Evolutionary conservation across 495 filamentous ascomycete species (phyloP), one percentile per base, ranked within the genome.

Genomic region (Coniosporium apollinis): DNA sequence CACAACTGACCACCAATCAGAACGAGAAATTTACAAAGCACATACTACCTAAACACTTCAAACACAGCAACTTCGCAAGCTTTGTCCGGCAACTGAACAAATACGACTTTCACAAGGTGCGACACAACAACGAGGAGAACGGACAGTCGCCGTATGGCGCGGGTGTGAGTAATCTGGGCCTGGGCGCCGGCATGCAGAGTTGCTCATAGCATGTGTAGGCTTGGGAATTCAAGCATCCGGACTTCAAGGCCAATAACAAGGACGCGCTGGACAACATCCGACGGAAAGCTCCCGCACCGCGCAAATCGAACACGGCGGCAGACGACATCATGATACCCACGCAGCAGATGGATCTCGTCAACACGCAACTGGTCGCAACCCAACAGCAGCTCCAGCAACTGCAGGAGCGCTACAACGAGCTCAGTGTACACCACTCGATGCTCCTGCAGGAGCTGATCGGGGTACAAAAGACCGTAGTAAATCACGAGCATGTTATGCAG

Each of bases 31-130:
- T 99, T 51, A 96, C 89, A 30, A 96, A 94, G 56, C 77, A 78
- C 32, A 94, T 99, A 45, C 68, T 97, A 14, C 91, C 89, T 0
- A 94, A 94, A 52, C 89, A 99, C 53, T 96, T 96, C 67, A 99
- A 96, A 61, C 87, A 96, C 58, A 92, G 83, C 72, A 99, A 99
- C 54, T 96, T 99, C 55, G 89, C 91, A 28, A 93, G 84, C 61
- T 99, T 99, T 47, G 89, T 99, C 28, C 80, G 89, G 46, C 89
- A 99, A 56, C 63, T 99, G 32, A 99, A 99, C 64, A 99, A 99
- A 54, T 99, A 93, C 57, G 89, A 96, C 57, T 99, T 99, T 46
- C 91, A 96, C 63, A 99, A 99, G 66, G 89, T 99, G 30, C 72
- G 89, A 44, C 85, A 94, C 51, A 96, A 87, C 46, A 84, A 83